Conservation (phyloP, 768 basidiomycete species). For the Phlebiopsis flavidoalba region DNA sequence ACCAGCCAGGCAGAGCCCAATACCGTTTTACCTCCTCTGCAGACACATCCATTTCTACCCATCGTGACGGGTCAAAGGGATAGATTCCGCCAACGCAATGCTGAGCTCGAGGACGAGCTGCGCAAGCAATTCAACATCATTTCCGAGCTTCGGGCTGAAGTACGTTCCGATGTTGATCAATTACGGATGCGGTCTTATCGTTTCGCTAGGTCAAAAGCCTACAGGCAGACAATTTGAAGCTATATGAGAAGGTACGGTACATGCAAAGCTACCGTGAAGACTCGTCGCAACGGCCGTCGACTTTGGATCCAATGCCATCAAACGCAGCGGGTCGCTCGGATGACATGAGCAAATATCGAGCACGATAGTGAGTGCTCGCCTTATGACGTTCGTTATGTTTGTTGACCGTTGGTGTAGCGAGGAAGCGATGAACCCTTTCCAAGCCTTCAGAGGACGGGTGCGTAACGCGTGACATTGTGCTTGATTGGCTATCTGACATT, state of each 20-base stretch:
- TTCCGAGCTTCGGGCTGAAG: slow-evolving; percentile 88
- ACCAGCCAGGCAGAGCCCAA: slow-evolving; percentile 49
- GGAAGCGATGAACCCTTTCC: slow-evolving; percentile 97
- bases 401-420: slow-evolving; percentile 36
- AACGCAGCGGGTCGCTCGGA: slow-evolving; percentile 41
- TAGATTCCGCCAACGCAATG: slow-evolving; percentile 94
- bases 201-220: slow-evolving; percentile 41
- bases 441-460: slow-evolving; percentile 93
- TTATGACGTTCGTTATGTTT: not conserved
- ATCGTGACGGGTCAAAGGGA: slow-evolving; percentile 98
- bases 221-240: slow-evolving; percentile 92
- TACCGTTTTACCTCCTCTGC: slow-evolving; percentile 70
- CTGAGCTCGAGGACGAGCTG: slow-evolving; percentile 97
- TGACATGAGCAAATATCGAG: slow-evolving; percentile 85
- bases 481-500: not conserved
- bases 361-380: slow-evolving; percentile 52
- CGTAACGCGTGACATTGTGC: slow-evolving; percentile 27
- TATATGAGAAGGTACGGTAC: slow-evolving; percentile 98
- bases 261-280: slow-evolving; percentile 96
- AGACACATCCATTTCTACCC: slow-evolving; percentile 93
- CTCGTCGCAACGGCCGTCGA: slow-evolving; percentile 44
- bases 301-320: slow-evolving; percentile 63
- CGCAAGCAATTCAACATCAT: slow-evolving; percentile 94
- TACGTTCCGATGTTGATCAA: slow-evolving; percentile 34
- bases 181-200: not conserved